Evolutionary conservation across 805 yeast species (phyloP), one percentile per base, ranked within the genome.

Genomic region (Cyberlindnera amylophila): DNA sequence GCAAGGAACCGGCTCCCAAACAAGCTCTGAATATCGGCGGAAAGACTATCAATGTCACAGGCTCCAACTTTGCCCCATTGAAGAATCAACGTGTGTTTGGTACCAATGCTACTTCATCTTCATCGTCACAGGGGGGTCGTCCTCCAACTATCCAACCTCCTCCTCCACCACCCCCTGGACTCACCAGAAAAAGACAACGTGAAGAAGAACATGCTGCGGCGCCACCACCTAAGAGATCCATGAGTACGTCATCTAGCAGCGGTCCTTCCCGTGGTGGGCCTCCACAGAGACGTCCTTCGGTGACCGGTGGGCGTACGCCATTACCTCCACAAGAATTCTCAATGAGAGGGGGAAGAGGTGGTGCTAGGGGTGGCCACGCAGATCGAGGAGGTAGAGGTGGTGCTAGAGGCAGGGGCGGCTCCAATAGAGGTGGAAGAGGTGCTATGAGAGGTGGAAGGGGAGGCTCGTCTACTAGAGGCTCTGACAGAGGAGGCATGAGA

Each of bases 11-110:
- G n/a, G 35, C 41, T 3, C 36, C 43, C 9, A 17, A 39, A 2
- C 34, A 18, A 4, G 15, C 11, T 7, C 19, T 29, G 21, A 29
- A 32, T 4, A 34, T 24, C 3, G 34, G 27, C 4, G 45, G 42
- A 1, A 12, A 41, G 13, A 19, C 28, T 4, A 36, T 46, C 32
- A 32, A 11, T 28, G 33, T 49, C 24, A 44, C 49, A 9, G 51
- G 49, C 4, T 28, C 53, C 14, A 49, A 49, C 30, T 40, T 34
- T 24, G 42, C 43, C 4, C 53, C 53, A 12, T 34, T 47, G 39
- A 36, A 34, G 41, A 44, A 42, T 17, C 15, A 26, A 6, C 33
- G 51, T 18, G 39, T 34, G 10, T 47, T 47, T 28, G 51, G 51
- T 5, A 13, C 31, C 23, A 29, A 26, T 11, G 26, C 34, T 7